Evolutionary conservation across 768 basidiomycete species (phyloP), one percentile per base, ranked within the genome.

Genomic region (Mycena floridula): DNA sequence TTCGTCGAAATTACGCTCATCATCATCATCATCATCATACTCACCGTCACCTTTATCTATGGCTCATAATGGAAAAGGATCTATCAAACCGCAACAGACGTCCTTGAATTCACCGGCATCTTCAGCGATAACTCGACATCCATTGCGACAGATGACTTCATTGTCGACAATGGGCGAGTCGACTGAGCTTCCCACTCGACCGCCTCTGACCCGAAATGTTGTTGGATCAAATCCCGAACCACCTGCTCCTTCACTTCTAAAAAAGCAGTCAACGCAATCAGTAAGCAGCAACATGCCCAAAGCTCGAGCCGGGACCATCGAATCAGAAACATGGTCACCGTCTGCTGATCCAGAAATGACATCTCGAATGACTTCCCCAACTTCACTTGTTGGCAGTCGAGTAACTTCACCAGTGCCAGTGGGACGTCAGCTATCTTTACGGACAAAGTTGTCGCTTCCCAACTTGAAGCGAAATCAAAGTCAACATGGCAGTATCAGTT

Each of bases 361-460:
- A 15, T 68, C 68, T 1, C n/a, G n/a, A n/a, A n/a, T n/a, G n/a
- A n/a, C n/a, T n/a, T n/a, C n/a, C n/a, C n/a, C n/a, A n/a, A n/a
- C n/a, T n/a, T n/a, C n/a, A n/a, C 40, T 65, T 18, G 59, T 56
- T 25, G 72, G 63, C 43, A 64, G 65, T 1, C 64, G 62, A 11
- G 46, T 67, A 11, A 40, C 56, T 2, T 72, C 76, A 2, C 70
- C 74, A 1, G 62, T 68, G 1, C 63, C 68, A 1, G 52, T 72
- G 2, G 59, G 45, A 0, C 70, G 75, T 3, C 66, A 68, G 22
- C 45, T 56, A 2, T 72, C 76, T 0, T 61, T 87, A 9, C 73
- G 74, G 5, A 69, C 74, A 0, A 89, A 87, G 54, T 65, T 89
- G 7, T 86, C 84, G 24, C 64, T 89, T 4, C 82, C 85, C 2